A percentile compares a stretch with the other conserved stretches of the same genome.
These are phyloP conservation scores for Saccharomyces hybrid DNA, from an alignment of 1,139 yeast genomes.

Conservation along the genomic window DNA sequence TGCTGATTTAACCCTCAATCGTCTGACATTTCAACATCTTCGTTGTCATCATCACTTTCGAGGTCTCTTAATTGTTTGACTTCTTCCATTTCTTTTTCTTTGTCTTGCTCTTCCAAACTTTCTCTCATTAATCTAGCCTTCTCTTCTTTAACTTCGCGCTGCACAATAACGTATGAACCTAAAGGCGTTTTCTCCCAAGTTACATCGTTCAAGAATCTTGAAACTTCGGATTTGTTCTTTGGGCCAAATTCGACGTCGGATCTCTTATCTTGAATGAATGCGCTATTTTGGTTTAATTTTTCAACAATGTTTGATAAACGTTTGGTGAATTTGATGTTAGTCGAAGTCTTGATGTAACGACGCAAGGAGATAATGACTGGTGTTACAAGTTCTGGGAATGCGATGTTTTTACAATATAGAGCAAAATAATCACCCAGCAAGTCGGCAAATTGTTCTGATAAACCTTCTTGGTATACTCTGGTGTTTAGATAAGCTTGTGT, in stretches of 20 bases:
- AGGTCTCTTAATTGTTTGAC: slow-evolving; percentile 20
- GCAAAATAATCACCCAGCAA: slow-evolving; percentile 76
- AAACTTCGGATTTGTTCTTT: slow-evolving; percentile 63
- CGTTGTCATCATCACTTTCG: slow-evolving; percentile 21
- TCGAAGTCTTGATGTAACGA: slow-evolving; percentile 68
- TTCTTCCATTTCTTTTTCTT: slow-evolving; percentile 30
- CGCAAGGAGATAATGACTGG: slow-evolving; percentile 77
- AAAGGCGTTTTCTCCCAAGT: slow-evolving; percentile 84
- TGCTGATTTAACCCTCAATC: background rate
- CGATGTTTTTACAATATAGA: slow-evolving; percentile 71
- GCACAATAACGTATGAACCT: slow-evolving; percentile 76
- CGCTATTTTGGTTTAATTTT: slow-evolving; percentile 69
- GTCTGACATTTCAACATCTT: slow-evolving; percentile 28
- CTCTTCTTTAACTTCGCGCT: slow-evolving; percentile 79
- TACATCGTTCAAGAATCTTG: slow-evolving; percentile 60
- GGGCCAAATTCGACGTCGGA: slow-evolving; percentile 78
- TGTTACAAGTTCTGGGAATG: slow-evolving; percentile 90
- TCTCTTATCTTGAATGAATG: slow-evolving; percentile 60
- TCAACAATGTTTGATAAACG: slow-evolving; percentile 70
- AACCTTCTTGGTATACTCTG: slow-evolving; percentile 78
- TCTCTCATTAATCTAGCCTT: slow-evolving; percentile 60
- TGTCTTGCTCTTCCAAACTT: slow-evolving; percentile 55
- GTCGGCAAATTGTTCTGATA: slow-evolving; percentile 79
- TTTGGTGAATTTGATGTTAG: slow-evolving; percentile 65
- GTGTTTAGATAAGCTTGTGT: slow-evolving; percentile 79